Base-by-base conservation (phyloP, 345 rosid genomes). In the Diplotaxis tenuifolia region DNA sequence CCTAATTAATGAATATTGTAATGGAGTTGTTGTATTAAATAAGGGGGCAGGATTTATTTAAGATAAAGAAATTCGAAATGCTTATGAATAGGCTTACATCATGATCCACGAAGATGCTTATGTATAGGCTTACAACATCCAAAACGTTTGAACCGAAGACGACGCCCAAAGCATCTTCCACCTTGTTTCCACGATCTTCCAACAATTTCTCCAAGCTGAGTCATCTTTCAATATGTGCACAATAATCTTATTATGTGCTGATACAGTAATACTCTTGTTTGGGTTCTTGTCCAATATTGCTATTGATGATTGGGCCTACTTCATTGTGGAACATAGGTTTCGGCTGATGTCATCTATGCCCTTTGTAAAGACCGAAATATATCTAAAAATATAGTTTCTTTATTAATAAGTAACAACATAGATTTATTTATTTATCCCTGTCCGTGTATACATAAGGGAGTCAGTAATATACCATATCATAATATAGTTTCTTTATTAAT, bases 401-500 rank as follows among this genome's bases (percentile, higher is more conserved):
- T 10, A 9, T 21, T 60, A 22, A 10, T 19, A 60, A 19, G 9
- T 32, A 55, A 32, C 61, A 74, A 47, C 36, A 55, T 9, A 47
- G 11, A 74, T 4, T 31, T 31, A 9, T 58, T 31, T 56, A 4
- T 49, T 32, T 15, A 55, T 7, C 20, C 4, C 1, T 14, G 7
- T 65, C 38, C 50, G 52, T 23, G n/a, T 60, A 49, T 52, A 31
- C 59, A 59, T 45, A 19, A 21, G 27, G 19, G 42, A 50, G 68
- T 10, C 62, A 18, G 20, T 14, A 60, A 9, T 59, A 50, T 90
- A 72, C 96, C 96, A 40, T 36, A 40, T 14, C n/a, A n/a, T n/a
- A n/a, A n/a, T n/a, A n/a, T n/a, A n/a, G n/a, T n/a, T n/a, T n/a
- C n/a, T n/a, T n/a, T n/a, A n/a, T n/a, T n/a, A n/a, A n/a, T n/a